Conservation (phyloP, 345 rosid species). For the Lumnitzera littorea region DNA sequence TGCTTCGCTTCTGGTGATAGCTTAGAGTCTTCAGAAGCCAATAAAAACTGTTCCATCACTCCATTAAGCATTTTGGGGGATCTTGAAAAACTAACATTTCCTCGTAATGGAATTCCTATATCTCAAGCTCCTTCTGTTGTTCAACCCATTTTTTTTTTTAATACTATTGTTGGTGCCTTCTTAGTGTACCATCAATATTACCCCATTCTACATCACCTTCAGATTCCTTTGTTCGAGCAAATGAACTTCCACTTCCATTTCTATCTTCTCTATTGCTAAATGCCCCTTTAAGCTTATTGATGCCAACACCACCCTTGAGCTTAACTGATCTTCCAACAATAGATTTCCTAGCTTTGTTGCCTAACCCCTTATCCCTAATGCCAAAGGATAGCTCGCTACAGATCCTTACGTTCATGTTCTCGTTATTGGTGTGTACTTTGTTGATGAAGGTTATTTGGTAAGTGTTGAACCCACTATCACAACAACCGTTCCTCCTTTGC, state of each 20-base stretch:
- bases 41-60: slow-evolving; percentile 14
- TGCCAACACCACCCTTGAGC: slow-evolving; percentile 29
- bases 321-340: slow-evolving; percentile 39
- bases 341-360: slow-evolving; percentile 41
- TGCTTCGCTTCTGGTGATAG: slow-evolving; percentile 22
- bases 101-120: slow-evolving; percentile 23
- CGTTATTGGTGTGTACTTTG: slow-evolving; percentile 77
- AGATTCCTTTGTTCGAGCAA: slow-evolving; percentile 30
- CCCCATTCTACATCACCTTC: slow-evolving; percentile 31
- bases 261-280: slow-evolving; percentile 63
- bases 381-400: slow-evolving; percentile 54
- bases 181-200: slow-evolving; percentile 30
- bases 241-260: slow-evolving; percentile 29
- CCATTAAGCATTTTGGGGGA: slow-evolving; percentile 31
- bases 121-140: slow-evolving; percentile 30
- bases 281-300: slow-evolving; percentile 38
- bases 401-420: slow-evolving; percentile 77
- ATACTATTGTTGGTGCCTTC: slow-evolving; percentile 89
- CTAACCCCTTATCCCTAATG: slow-evolving; percentile 52
- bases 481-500: slow-evolving; percentile 55
- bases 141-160: slow-evolving; percentile 63
- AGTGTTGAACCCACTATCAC: slow-evolving; percentile 70
- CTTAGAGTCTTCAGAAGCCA: slow-evolving; percentile 15
- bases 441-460: slow-evolving; percentile 89
- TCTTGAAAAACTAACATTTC: slow-evolving; percentile 26